Base-by-base conservation (phyloP, 345 rosid species). In the Eucalyptus regnans region DNA sequence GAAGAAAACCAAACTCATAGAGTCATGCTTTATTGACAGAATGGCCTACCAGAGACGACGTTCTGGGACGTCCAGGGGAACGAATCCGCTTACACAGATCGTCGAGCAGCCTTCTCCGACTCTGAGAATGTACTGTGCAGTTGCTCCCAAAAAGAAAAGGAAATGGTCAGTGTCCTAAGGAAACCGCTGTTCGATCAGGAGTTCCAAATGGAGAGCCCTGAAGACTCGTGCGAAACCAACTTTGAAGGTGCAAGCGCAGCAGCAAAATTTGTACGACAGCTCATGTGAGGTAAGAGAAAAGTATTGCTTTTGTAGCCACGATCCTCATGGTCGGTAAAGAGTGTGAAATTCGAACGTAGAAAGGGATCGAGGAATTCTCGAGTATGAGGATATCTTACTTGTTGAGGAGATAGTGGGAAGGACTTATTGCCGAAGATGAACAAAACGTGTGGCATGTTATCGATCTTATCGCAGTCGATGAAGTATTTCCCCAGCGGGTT, bases 341-440 rank as follows among this genome's bases (percentile, higher is more conserved):
- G 27, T 9, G 9, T 1, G 83, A 71, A 6, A 71, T 37, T 71
- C 25, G 25, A 71, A 44, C 2, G 8, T 20, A 37, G 25, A 71
- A 20, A 71, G 46, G 46, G 46, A 37, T 5, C 18, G 46, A 37
- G 27, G 46, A 76, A 10, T 37, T 44, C 83, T 71, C 8, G 29
- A 22, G 84, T 4, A 41, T 25, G 14, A 64, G 81, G 86, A 56
- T 31, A 29, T 17, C 86, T 46, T 51, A 94, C 97, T 92, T 95
- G 94, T 56, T 91, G 87, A n/a, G 96, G 94, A 79, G 94, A 88
- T 43, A 95, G 94, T 12, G 96, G 93, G 88, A 93, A 95, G 7
- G 90, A 37, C 83, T 88, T 92, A 48, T 91, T 89, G 87, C 92
- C 96, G 15, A 95, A 91, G 89, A 92, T 87, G 90, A 95, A 95